Evolutionary conservation across 306 rosid genomes (phyloP).

Genomic region (Lathyrus tuberosus): DNA sequence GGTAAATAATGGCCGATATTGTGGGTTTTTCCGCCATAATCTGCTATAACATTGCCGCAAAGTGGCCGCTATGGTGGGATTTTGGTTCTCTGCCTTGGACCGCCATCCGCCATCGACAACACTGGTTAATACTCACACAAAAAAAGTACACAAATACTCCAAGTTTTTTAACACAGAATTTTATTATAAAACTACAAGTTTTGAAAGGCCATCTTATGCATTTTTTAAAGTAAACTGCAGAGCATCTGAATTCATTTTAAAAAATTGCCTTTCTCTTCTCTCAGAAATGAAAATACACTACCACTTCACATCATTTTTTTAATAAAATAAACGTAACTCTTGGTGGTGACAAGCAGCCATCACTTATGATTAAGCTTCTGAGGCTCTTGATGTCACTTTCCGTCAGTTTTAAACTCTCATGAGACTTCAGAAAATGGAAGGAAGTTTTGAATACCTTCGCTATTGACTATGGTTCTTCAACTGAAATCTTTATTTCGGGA

Average conservation of each 20-base stretch:
- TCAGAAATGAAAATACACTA: neutral
- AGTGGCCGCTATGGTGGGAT: too few relatives aligned
- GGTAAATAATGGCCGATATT: too few relatives aligned
- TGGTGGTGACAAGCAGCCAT: neutral
- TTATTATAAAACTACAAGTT: neutral
- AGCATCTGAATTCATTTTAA: neutral
- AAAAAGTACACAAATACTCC: neutral
- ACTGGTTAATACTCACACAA: neutral
- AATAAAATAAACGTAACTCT: neutral
- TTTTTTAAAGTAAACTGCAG: neutral
- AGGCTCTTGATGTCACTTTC: constrained; percentile 6
- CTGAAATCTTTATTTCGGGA: too few relatives aligned
- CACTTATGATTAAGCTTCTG: neutral
- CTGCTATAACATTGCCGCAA: too few relatives aligned
- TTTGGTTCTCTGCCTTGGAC: too few relatives aligned
- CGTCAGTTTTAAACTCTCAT: neutral
- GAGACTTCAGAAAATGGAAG: constrained; percentile 18
- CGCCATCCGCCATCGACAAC: too few relatives aligned
- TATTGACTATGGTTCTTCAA: neutral
- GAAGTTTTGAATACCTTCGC: constrained; percentile 1
- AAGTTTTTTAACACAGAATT: neutral
- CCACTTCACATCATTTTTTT: neutral
- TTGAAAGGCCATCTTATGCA: neutral
- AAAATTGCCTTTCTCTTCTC: neutral
- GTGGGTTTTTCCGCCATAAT: too few relatives aligned